Evolutionary conservation across 169 alveolate species (phyloP).

Genomic region (Plasmodium falciparum): DNA sequence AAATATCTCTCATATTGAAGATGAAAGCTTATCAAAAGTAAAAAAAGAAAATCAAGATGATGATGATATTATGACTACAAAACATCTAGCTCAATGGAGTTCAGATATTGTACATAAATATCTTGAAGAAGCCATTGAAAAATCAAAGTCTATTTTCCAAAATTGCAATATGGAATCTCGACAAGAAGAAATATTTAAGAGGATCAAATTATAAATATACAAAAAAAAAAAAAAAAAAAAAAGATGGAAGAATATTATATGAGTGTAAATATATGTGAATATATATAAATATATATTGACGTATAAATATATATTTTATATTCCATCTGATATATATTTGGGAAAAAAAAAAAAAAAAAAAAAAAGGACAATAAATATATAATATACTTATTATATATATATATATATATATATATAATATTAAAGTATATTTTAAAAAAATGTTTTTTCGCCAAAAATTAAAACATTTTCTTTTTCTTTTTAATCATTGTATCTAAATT

Average conservation of each 20-base stretch:
- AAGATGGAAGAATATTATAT: too few relatives aligned
- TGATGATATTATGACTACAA: slow-evolving; percentile 71
- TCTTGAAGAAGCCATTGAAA: slow-evolving; percentile 73
- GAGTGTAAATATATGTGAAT: too few relatives aligned
- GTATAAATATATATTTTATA: too few relatives aligned
- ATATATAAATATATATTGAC: too few relatives aligned
- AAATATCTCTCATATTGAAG: slow-evolving; percentile 58
- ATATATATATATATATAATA: background rate
- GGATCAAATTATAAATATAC: slow-evolving; percentile 25
- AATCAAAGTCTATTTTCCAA: slow-evolving; percentile 29
- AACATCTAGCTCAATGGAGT: slow-evolving; percentile 75
- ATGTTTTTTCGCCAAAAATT: slow-evolving; percentile 53
- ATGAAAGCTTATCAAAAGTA: slow-evolving; percentile 68
- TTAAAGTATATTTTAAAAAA: background rate
- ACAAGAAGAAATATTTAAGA: slow-evolving; percentile 41
- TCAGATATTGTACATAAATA: slow-evolving; percentile 71
- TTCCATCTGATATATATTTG: too few relatives aligned
- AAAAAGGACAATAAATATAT: slow-evolving; percentile 2
- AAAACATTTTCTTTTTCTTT: slow-evolving; percentile 42
- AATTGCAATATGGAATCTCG: slow-evolving; percentile 39
- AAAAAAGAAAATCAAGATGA: slow-evolving; percentile 76
- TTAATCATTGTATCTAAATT: slow-evolving; percentile 2
- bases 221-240: background rate
- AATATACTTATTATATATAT: background rate
- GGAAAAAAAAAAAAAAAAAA: background rate